Evolutionary conservation across 1,284 basidiomycete genomes (phyloP), one percentile per base, ranked within the genome.

Genomic region (Taiwanofungus camphoratus): DNA sequence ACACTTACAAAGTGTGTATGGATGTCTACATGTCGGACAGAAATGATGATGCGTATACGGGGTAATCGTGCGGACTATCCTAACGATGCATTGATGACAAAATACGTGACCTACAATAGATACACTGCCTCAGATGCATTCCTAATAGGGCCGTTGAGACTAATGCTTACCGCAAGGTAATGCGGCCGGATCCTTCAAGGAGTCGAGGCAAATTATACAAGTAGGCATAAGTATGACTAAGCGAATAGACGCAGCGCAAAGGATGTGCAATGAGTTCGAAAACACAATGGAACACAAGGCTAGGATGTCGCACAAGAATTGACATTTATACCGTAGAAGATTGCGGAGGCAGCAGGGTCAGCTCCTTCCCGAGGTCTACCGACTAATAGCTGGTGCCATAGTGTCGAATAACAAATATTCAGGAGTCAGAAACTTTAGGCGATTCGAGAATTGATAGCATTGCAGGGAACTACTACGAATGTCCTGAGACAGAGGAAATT

Each of bases 171-270:
- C 78, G 56, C 78, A 81, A 41, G 78, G 77, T 12, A 80, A 55
- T n/a, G 72, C 70, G n/a, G 75, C 72, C 4, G 79, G 78, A 19
- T 63, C 63, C 42, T 70, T 71, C 34, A 73, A 61, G 9, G 59
- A 56, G 42, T 76, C 74, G 26, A 73, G 63, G 58, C 78, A 82
- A 55, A 80, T 74, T 42, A 67, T 64, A 53, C 78, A 80, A 36
- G 65, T 60, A 31, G 66, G 60, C 71, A 73, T 67, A 29, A 38
- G 27, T n/a, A 11, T 6, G 38, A 23, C 3, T 12, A 15, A 13
- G 24, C 11, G 22, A 34, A 16, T 19, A 23, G 13, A 4, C 35
- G 21, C 23, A 42, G 18, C 12, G 20, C 31, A 8, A 32, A 16
- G 41, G 19, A 5, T 24, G 22, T 38, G 41, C 16, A 38, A 23